Percentiles rank a stretch among this genome's conserved stretches.
Conservation (phyloP, 106 monocot genomes). For the Acanthochlamys bracteata region DNA sequence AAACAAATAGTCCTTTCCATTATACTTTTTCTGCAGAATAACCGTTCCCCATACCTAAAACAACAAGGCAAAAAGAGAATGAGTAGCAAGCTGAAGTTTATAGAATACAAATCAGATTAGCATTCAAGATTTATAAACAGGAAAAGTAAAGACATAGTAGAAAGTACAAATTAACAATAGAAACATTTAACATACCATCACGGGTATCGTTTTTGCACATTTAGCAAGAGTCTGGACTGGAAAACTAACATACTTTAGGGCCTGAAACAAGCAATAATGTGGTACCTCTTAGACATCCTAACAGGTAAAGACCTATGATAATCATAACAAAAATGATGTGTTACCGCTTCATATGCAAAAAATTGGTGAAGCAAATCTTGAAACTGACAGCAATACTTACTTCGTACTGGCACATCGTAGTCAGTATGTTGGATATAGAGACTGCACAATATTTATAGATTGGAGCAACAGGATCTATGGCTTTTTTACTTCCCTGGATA, state of each 20-base stretch:
- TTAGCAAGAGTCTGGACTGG: conserved; percentile 97
- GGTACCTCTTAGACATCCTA: background rate
- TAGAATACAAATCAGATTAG: background rate
- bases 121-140: too few species aligned
- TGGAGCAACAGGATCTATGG: conserved; percentile 81
- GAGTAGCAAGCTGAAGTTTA: too few species aligned
- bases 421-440: conserved; percentile 90
- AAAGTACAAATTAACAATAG: too few species aligned
- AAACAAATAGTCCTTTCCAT: conserved; percentile 84
- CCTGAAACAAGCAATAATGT: conserved; percentile 43
- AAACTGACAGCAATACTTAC: conserved; percentile 12
- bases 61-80: too few species aligned
- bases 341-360: too few species aligned
- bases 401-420: conserved; percentile 98
- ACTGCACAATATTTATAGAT: conserved; percentile 68
- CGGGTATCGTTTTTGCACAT: conserved; percentile 99
- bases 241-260: conserved; percentile 98
- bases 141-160: background rate
- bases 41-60: conserved; percentile 77
- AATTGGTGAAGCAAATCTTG: too few species aligned
- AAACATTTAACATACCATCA: conserved; percentile 56
- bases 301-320: too few species aligned
- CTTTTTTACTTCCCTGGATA: conserved; percentile 65
- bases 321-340: too few species aligned
- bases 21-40: conserved; percentile 93